Conservation (phyloP, 768 basidiomycete genomes). For the Flagelloscypha sp. region DNA sequence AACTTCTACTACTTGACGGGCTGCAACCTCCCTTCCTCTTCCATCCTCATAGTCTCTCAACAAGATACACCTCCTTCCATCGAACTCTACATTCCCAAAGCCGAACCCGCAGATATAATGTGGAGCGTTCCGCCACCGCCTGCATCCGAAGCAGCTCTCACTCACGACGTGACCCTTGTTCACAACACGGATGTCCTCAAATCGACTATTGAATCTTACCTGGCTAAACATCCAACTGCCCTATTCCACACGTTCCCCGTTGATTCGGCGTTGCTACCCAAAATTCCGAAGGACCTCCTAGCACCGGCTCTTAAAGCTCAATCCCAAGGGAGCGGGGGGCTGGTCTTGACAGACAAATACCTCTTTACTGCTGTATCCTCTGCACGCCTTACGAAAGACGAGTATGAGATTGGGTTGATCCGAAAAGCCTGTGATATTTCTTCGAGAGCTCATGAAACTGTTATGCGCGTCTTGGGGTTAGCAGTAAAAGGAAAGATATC, state of each 20-base stretch:
- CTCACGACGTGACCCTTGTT: conserved; percentile 55
- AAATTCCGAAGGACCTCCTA: conserved; percentile 31
- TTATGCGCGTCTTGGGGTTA: conserved; percentile 84
- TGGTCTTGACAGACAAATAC: conserved; percentile 50
- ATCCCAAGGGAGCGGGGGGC: conserved; percentile 24
- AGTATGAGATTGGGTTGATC: conserved; percentile 67
- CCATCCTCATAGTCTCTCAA: conserved; percentile 53
- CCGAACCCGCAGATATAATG: conserved; percentile 66
- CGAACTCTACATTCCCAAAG: conserved; percentile 73
- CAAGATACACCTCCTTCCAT: conserved; percentile 40
- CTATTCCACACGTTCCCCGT: conserved; percentile 60
- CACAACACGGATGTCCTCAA: conserved; percentile 41
- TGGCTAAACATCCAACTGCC: conserved; percentile 44
- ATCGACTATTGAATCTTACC: conserved; percentile 34
- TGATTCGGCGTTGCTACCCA: conserved; percentile 44
- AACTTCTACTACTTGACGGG: conserved; percentile 89
- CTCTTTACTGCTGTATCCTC: conserved; percentile 74
- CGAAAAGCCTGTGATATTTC: conserved; percentile 78
- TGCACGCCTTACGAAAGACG: conserved; percentile 73
- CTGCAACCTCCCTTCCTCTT: conserved; percentile 64
- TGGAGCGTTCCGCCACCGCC: conserved; percentile 85
- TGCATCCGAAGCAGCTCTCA: conserved; percentile 43
- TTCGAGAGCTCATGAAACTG: conserved; percentile 80
- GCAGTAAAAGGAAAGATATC: conserved; percentile 54
- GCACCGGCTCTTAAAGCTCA: conserved; percentile 24